phyloP scores from a whole-genome alignment of 257 asterid species.

The Solanum rostratum region DNA sequence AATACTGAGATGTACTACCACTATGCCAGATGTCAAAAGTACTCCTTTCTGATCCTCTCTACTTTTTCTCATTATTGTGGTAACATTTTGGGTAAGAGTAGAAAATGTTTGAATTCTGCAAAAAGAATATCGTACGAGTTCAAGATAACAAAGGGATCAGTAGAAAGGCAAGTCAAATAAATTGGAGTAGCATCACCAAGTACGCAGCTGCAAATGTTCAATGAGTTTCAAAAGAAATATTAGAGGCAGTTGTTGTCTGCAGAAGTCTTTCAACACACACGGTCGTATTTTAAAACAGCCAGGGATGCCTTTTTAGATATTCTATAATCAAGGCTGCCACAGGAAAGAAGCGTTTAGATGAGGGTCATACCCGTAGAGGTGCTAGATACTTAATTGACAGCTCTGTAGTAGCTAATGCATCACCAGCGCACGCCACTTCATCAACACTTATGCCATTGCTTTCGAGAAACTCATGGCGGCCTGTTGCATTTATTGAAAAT shows the following conservation, averaged over 20 bases:
- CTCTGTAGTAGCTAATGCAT: conserved; percentile 70
- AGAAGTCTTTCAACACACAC: not conserved
- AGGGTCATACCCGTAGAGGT: too few relatives aligned
- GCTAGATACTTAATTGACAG: conserved; percentile 53
- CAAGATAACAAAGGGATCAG: not conserved
- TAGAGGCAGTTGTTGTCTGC: not conserved
- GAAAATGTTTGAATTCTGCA: not conserved
- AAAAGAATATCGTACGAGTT: not conserved
- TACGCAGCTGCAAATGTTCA: not conserved
- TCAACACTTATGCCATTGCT: conserved; percentile 60
- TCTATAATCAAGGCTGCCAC: not conserved
- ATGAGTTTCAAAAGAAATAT: not conserved
- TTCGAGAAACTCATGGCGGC: conserved; percentile 79
- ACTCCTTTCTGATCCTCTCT: too few relatives aligned
- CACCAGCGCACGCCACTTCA: conserved; percentile 64
- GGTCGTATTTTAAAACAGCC: not conserved
- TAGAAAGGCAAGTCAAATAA: not conserved
- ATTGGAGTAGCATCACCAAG: not conserved
- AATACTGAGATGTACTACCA: too few relatives aligned
- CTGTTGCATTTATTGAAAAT: conserved; percentile 27
- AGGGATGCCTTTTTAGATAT: not conserved
- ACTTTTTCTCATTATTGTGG: not conserved
- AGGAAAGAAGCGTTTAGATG: too few relatives aligned
- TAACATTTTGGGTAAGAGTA: not conserved
- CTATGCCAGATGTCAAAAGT: too few relatives aligned